Evolutionary conservation across 2,329 filamentous ascomycete genomes (phyloP).

Genomic region (Aureobasidium leucospermi): DNA sequence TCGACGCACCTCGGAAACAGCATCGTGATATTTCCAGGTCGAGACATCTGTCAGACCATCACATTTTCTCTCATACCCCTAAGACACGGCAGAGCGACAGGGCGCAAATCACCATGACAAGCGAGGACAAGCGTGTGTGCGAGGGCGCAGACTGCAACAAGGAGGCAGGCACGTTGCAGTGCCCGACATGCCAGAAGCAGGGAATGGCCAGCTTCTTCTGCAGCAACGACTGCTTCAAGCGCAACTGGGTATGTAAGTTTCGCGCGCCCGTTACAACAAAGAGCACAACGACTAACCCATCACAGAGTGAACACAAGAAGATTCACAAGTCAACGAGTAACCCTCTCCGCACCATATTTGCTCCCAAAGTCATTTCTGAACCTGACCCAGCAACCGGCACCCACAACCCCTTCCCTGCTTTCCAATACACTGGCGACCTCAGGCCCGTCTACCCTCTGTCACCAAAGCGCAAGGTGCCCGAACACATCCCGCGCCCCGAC

Average conservation of each 20-base stretch:
- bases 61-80: background rate
- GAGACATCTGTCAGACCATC: background rate
- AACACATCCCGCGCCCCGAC: conserved; percentile 74
- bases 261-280: conserved; percentile 13
- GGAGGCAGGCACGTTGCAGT: conserved; percentile 78
- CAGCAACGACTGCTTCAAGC: conserved; percentile 97
- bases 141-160: conserved; percentile 78
- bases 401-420: conserved; percentile 89
- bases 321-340: conserved; percentile 75
- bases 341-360: conserved; percentile 63
- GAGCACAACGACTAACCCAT: conserved; percentile 19
- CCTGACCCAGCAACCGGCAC: conserved; percentile 81
- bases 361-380: conserved; percentile 81
- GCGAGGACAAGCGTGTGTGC: conserved; percentile 58
- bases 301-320: conserved; percentile 71
- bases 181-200: conserved; percentile 88
- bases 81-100: background rate
- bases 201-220: conserved; percentile 93
- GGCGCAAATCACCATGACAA: background rate
- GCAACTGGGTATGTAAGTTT: conserved; percentile 71
- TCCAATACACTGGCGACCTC: conserved; percentile 70
- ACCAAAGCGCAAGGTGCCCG: conserved; percentile 62
- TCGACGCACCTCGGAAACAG: background rate
- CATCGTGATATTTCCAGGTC: no score
- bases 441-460: conserved; percentile 70